Evolutionary conservation across 2,329 filamentous ascomycete genomes (phyloP).

Genomic region (Pezicula rhizophila): DNA sequence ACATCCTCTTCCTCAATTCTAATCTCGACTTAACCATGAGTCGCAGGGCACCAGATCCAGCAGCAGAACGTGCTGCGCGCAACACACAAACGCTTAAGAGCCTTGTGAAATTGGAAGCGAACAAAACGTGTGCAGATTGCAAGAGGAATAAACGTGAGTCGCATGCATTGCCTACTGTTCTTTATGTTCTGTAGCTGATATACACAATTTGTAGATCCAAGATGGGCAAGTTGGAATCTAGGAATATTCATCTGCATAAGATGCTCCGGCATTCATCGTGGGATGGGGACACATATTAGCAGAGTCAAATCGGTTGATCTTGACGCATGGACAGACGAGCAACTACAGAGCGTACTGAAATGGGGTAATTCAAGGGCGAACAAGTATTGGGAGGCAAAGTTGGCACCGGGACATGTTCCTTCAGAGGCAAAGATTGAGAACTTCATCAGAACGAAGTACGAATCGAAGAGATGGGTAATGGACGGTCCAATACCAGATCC

Average conservation of each 20-base stretch:
- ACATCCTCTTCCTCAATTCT: conserved; percentile 1
- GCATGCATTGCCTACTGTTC: neutral
- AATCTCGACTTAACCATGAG: conserved; percentile 55
- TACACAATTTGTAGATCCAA: conserved; percentile 59
- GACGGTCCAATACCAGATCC: conserved; percentile 92
- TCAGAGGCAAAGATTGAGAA: conserved; percentile 99
- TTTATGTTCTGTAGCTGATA: conserved; percentile 16
- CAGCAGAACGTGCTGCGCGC: conserved; percentile 81
- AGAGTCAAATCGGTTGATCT: conserved; percentile 97
- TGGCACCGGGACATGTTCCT: conserved; percentile 83
- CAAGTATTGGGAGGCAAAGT: conserved; percentile 97
- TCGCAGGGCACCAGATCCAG: conserved; percentile 68
- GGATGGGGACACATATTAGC: conserved; percentile 98
- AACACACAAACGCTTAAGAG: conserved; percentile 93
- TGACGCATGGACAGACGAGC: conserved; percentile 97
- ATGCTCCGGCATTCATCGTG: conserved; percentile 96
- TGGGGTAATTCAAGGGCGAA: conserved; percentile 97
- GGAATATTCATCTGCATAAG: conserved; percentile 97
- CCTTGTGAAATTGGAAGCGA: conserved; percentile 86
- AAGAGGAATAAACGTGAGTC: conserved; percentile 93
- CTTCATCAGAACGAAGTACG: conserved; percentile 98
- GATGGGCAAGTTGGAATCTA: conserved; percentile 99
- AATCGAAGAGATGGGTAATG: conserved; percentile 99
- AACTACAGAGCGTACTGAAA: conserved; percentile 84
- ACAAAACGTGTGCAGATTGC: conserved; percentile 97